Evolutionary conservation across 2,329 filamentous ascomycete genomes (phyloP).

Genomic region (Penicillium rolfsii): DNA sequence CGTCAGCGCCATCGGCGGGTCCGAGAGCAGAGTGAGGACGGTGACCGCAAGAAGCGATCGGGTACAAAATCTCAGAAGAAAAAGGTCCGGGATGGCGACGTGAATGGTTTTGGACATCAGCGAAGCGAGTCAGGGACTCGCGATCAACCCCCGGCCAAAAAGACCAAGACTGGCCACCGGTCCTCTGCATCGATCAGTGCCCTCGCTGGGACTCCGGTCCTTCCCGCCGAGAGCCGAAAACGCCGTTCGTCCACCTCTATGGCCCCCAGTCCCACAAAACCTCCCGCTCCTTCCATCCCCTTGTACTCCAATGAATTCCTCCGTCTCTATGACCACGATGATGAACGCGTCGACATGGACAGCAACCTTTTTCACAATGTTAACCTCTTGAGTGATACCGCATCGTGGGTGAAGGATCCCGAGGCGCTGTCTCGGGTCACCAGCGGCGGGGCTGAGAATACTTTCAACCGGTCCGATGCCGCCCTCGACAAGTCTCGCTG

Average conservation of each 20-base stretch:
- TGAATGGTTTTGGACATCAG: conserved; percentile 58
- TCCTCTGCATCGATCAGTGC: conserved; percentile 75
- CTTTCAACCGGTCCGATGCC: conserved; percentile 67
- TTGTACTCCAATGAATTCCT: conserved; percentile 77
- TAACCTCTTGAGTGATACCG: conserved; percentile 72
- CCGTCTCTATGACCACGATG: conserved; percentile 69
- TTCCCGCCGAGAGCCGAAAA: conserved; percentile 65
- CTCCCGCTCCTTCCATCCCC: conserved; percentile 63
- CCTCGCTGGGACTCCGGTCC: conserved; percentile 66
- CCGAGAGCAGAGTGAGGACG: conserved; percentile 60
- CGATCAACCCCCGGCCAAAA: conserved; percentile 69
- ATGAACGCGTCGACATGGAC: conserved; percentile 60
- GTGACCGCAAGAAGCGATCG: conserved; percentile 76
- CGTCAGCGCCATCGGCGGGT: conserved; percentile 68
- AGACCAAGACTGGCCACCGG: conserved; percentile 79
- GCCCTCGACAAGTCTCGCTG: conserved; percentile 59
- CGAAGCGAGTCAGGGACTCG: conserved; percentile 59
- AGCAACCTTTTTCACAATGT: conserved; percentile 81
- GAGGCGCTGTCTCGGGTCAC: conserved; percentile 69
- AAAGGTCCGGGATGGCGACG: conserved; percentile 69
- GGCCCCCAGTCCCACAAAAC: conserved; percentile 74
- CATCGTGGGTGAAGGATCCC: conserved; percentile 76
- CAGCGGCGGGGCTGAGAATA: conserved; percentile 66
- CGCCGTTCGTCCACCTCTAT: conserved; percentile 60
- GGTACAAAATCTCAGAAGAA: conserved; percentile 85